Conservation (phyloP, 768 basidiomycete species). For the Arthromyces matolae region DNA sequence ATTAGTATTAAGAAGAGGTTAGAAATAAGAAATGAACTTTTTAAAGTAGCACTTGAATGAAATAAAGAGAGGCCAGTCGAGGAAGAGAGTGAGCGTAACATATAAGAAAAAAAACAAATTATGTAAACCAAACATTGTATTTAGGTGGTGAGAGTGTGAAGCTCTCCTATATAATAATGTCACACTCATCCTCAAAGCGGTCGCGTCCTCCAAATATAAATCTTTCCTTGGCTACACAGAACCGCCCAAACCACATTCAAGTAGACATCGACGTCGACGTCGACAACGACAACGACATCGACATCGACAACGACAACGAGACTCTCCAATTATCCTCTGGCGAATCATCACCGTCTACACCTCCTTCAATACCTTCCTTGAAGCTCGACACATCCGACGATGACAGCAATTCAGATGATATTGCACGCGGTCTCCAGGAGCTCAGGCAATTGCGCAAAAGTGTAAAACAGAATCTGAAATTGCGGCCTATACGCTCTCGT, state of each 20-base stretch:
- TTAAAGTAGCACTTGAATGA: too few relatives aligned
- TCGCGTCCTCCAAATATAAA: conserved; percentile 52
- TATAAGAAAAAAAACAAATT: too few relatives aligned
- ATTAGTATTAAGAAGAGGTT: too few relatives aligned
- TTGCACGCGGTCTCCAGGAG: conserved; percentile 62
- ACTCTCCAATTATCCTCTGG: conserved; percentile 39
- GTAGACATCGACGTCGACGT: conserved; percentile 35
- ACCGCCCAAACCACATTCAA: conserved; percentile 29
- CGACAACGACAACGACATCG: conserved; percentile 26
- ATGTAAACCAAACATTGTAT: too few relatives aligned
- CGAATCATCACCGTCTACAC: conserved; percentile 29
- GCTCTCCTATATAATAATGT: too few relatives aligned
- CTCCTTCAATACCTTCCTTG: conserved; percentile 31
- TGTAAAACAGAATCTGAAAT: conserved; percentile 72
- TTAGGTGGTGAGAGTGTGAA: too few relatives aligned
- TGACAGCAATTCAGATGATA: conserved; percentile 49
- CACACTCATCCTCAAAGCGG: conserved; percentile 39
- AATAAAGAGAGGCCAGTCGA: too few relatives aligned
- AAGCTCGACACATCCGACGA: conserved; percentile 31
- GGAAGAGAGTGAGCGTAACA: too few relatives aligned
- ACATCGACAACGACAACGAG: conserved; percentile 37
- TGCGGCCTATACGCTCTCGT: conserved; percentile 70
- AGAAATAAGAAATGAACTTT: too few relatives aligned
- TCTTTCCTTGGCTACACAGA: conserved; percentile 33
- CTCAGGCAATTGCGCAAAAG: conserved; percentile 67